Evolutionary conservation across 148 eudicot species (phyloP).

Genomic region (Gaultheria prostrata): DNA sequence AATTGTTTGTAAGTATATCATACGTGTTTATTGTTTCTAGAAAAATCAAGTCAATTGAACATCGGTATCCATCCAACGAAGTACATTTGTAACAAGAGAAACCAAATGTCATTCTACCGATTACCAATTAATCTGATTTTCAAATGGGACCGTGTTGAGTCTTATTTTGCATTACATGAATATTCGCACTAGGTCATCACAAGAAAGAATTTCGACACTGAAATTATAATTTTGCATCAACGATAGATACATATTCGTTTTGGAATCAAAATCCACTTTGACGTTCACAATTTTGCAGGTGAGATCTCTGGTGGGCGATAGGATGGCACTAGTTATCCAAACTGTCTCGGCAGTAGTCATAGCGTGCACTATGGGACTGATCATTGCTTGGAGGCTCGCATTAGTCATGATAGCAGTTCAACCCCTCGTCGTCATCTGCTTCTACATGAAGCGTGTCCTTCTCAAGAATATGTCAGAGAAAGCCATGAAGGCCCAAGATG

Average conservation of each 20-base stretch:
- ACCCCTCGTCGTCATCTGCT: neutral
- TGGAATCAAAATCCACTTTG: neutral
- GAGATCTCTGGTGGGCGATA: slow-evolving; percentile 4
- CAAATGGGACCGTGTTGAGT: no score
- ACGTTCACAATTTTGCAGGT: neutral
- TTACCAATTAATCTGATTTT: no score
- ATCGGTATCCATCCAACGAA: no score
- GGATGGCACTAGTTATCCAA: slow-evolving; percentile 1
- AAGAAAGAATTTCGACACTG: no score
- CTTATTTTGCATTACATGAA: no score
- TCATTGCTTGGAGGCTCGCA: slow-evolving; percentile 8
- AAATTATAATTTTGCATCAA: no score
- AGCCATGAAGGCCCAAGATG: neutral
- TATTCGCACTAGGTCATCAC: no score
- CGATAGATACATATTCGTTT: neutral
- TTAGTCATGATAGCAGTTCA: slow-evolving; percentile 1
- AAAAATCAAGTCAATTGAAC: neutral
- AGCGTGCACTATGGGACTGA: neutral
- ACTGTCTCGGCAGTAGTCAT: neutral
- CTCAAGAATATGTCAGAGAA: neutral
- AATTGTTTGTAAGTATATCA: no score
- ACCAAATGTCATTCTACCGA: no score
- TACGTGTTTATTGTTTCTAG: no score
- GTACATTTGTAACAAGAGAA: no score
- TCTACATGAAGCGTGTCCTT: neutral